Evolutionary conservation across 495 filamentous ascomycete genomes (phyloP), one percentile per base, ranked within the genome.

Genomic region (Articulospora tetracladia): DNA sequence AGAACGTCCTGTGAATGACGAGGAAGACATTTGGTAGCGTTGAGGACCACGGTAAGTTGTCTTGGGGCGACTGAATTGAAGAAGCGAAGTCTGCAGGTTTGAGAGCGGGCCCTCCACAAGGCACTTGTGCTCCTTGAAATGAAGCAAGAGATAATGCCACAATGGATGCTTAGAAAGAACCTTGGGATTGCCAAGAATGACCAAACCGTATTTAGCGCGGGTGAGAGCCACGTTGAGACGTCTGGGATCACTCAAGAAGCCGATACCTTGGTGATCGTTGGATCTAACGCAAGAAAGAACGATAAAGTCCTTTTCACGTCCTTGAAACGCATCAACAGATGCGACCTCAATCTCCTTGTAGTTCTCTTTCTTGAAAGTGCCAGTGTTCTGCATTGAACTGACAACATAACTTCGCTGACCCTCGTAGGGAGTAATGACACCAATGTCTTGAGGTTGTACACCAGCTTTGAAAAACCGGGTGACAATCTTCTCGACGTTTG

Each of bases 391-490:
- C 94, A 99, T 99, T 8, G 93, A 97, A 70, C 90, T 96, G 53
- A 99, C 94, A 63, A 99, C 92, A 71, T 96, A 99, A 73, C 93
- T 97, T 56, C 94, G 89, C 76, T 99, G 94, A 53, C 94, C 94
- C 76, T 99, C 94, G 72, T 99, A 99, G 19, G 94, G 94, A 20
- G 94, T 99, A 64, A 99, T 98, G 68, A 99, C 93, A 77, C 94
- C 94, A 70, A 99, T 98, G 62, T 90, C 91, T 39, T 77, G 76
- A 1, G 94, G 93, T 66, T 91, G 87, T 32, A 99, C 93, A 55
- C 94, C 94, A n/a, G 94, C 94, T 72, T 97, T 98, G 86, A 99
- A 97, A 79, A 99, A 99, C 51, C 95, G 89, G 4, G 93, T 97
- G 46, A 98, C 89, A 64, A 97, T 92, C 78, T 98, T 98, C 75